A percentile compares a stretch with the other conserved stretches of the same genome.
Evolutionary conservation across 305 asterid species (phyloP).

Genomic region (Fraxinus ornus): DNA sequence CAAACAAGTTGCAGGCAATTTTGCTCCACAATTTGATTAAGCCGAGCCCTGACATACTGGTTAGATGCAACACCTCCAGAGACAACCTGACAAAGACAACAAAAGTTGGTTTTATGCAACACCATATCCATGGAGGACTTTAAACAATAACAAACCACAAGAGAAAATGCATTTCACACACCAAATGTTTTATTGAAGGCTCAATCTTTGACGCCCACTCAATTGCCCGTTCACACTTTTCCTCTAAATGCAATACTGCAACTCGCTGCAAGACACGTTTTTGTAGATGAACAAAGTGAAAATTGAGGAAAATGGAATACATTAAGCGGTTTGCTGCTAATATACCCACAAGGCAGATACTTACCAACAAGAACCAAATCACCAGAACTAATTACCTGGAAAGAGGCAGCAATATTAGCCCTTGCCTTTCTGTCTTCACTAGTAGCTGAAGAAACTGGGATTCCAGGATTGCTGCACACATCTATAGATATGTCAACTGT

Average conservation of each 20-base stretch:
- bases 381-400: constrained; percentile 57
- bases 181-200: constrained; percentile 79
- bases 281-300: constrained; percentile 6
- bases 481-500: constrained; percentile 8
- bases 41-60: constrained; percentile 70
- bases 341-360: not conserved
- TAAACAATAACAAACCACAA: not conserved
- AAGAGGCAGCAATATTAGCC: constrained; percentile 96
- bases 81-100: constrained; percentile 57
- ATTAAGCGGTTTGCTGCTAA: constrained; percentile 9
- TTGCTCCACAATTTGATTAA: constrained; percentile 51
- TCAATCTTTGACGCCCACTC: constrained; percentile 86
- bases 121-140: constrained; percentile 4
- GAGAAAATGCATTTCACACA: constrained; percentile 33
- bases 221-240: constrained; percentile 79
- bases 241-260: constrained; percentile 88
- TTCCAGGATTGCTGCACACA: constrained; percentile 60
- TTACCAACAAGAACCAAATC: not conserved
- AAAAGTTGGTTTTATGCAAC: constrained; percentile 16
- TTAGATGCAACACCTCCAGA: constrained; percentile 99
- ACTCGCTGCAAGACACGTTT: constrained; percentile 56
- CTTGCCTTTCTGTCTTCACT: constrained; percentile 67
- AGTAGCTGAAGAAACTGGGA: constrained; percentile 69
- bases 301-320: not conserved
- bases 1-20: constrained; percentile 75